phyloP scores from a whole-genome alignment of 352 stramenopile genomes.

The Pythium utonaiense region DNA sequence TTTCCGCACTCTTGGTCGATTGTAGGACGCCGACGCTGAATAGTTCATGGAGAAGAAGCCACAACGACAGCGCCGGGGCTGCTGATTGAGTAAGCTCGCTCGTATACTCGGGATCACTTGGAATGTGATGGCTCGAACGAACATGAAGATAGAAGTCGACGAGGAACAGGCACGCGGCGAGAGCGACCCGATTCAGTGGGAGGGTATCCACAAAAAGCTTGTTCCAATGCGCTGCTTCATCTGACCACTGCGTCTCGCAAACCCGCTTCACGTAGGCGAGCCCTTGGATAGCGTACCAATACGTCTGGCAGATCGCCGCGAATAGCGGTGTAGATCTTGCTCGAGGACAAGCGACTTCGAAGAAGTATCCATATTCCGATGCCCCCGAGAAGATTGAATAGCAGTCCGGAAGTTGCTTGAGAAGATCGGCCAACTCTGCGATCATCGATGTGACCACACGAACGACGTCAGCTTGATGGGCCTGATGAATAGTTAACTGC shows the following conservation, averaged over 20 bases:
- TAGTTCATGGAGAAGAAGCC: slow-evolving; percentile 48
- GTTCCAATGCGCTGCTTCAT: slow-evolving; percentile 3
- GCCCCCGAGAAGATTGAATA: slow-evolving; percentile 45
- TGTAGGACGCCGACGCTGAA: slow-evolving; percentile 18
- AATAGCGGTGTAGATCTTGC: slow-evolving; percentile 54
- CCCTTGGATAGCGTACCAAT: slow-evolving; percentile 54
- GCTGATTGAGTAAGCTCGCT: background rate
- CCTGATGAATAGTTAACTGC: background rate
- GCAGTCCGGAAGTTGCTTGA: slow-evolving; percentile 64
- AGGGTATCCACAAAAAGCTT: slow-evolving; percentile 19
- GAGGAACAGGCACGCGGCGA: slow-evolving; percentile 63
- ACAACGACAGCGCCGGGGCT: slow-evolving; percentile 54
- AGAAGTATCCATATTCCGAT: slow-evolving; percentile 65
- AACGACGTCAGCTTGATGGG: background rate
- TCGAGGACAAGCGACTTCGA: slow-evolving; percentile 49
- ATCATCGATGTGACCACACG: slow-evolving; percentile 9
- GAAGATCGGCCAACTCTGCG: slow-evolving; percentile 27
- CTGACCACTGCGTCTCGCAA: slow-evolving; percentile 4
- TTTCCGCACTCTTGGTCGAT: slow-evolving; percentile 13
- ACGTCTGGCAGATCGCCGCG: slow-evolving; percentile 46
- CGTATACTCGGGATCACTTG: background rate
- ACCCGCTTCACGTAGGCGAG: slow-evolving; percentile 31
- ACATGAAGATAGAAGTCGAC: slow-evolving; percentile 71
- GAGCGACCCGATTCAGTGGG: slow-evolving; percentile 39
- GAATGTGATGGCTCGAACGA: slow-evolving; percentile 50